Conservation (phyloP, 371 early-diverging fungal species). For the Coemansia sp. region DNA sequence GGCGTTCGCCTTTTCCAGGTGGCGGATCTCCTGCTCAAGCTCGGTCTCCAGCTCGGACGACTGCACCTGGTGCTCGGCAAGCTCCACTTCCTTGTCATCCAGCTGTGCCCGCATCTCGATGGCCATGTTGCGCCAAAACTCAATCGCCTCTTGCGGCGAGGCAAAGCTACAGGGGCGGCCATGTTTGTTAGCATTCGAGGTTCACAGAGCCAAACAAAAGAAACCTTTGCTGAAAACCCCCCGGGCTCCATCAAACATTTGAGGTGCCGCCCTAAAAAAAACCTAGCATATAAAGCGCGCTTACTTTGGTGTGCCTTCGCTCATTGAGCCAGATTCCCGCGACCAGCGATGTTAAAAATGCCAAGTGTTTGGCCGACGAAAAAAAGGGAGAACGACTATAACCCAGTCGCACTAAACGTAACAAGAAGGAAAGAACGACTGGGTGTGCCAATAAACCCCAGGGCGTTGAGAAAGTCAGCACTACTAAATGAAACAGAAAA, state of each 20-base stretch:
- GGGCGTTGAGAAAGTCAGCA: background rate
- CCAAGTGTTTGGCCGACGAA: too few species aligned
- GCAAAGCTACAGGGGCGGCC: conserved; percentile 36
- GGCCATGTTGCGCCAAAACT: conserved; percentile 50
- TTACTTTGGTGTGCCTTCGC: conserved; percentile 23
- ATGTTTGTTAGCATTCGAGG: background rate
- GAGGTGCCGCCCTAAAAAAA: too few species aligned
- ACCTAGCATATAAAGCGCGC: background rate
- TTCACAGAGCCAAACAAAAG: too few species aligned
- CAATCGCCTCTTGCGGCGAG: conserved; percentile 44
- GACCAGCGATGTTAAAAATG: background rate
- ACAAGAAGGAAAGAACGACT: background rate
- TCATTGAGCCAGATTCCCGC: conserved; percentile 8
- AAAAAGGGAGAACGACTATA: too few species aligned
- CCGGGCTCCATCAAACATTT: too few species aligned
- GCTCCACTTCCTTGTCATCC: conserved; percentile 41
- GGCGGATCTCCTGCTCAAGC: conserved; percentile 49
- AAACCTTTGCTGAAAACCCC: too few species aligned
- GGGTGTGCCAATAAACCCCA: background rate
- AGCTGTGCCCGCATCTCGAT: conserved; percentile 27
- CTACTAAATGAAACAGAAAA: background rate
- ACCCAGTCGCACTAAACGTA: background rate
- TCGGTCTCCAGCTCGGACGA: conserved; percentile 45
- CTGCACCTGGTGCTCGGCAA: conserved; percentile 39
- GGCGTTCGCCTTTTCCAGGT: conserved; percentile 41